Percentiles rank a stretch among this genome's conserved stretches.
These are phyloP conservation scores for Debaryomyces hansenii DNA, from an alignment of 805 yeast genomes.

Conservation along the genomic window DNA sequence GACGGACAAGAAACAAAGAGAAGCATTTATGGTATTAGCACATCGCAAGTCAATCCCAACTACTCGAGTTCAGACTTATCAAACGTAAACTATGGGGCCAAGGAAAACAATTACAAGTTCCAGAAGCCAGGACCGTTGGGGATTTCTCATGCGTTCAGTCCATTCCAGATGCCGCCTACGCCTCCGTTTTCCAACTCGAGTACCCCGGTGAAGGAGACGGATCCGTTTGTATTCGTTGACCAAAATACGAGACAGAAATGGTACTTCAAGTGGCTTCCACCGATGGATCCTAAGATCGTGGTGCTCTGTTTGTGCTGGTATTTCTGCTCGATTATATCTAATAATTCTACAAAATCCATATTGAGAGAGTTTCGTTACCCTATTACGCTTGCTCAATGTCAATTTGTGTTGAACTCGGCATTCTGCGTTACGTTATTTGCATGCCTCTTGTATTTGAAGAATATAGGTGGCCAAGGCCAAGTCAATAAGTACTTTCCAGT, in stretches of 20 bases:
- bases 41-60: constrained; percentile 35
- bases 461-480: constrained; percentile 15
- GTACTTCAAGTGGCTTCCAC: constrained; percentile 18
- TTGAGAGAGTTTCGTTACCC: constrained; percentile 73
- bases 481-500: constrained; percentile 36
- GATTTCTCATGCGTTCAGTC: constrained; percentile 13
- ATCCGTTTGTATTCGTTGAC: constrained; percentile 1
- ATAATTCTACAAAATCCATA: constrained; percentile 78
- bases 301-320: constrained; percentile 77
- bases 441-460: constrained; percentile 2
- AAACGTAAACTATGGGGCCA: constrained; percentile 14
- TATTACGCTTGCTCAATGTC: constrained; percentile 84
- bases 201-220: constrained; percentile 29
- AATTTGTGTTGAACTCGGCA: constrained; percentile 70
- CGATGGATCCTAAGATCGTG: constrained; percentile 22
- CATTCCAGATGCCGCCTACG: constrained; percentile 26
- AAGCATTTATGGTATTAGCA: background rate
- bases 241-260: background rate
- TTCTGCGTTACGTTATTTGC: constrained; percentile 48
- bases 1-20: too few species aligned
- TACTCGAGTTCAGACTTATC: constrained; percentile 33
- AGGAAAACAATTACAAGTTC: background rate
- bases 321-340: constrained; percentile 72
- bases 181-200: constrained; percentile 35
- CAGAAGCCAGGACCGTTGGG: background rate